Percentiles rank a stretch among this genome's conserved stretches.
Conservation (phyloP, 208 protist genomes). For the Trypanosoma avium region DNA sequence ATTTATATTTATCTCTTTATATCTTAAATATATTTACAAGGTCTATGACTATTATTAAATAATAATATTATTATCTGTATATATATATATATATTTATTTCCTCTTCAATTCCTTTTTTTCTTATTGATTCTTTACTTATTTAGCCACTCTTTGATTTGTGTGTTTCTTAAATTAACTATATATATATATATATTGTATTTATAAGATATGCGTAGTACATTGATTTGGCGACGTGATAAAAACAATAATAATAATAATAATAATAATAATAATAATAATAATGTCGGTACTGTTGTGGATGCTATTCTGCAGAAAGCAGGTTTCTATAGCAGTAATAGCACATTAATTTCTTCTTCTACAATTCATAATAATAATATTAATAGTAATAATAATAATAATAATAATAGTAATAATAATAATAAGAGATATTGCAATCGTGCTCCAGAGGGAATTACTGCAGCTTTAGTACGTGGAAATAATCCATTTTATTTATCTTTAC, state of each 20-base stretch:
- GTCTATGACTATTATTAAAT: too few species aligned
- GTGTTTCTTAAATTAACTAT: neutral
- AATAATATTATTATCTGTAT: too few species aligned
- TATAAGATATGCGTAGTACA: slow-evolving; percentile 18
- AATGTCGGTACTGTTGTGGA: slow-evolving; percentile 12
- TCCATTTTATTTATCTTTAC: slow-evolving; percentile 18
- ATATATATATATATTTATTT: slow-evolving; percentile 4
- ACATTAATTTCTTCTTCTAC: too few species aligned
- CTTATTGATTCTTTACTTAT: too few species aligned
- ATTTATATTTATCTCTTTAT: slow-evolving; percentile 4
- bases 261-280: neutral
- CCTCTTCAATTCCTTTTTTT: neutral
- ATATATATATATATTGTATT: too few species aligned
- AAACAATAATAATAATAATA: too few species aligned
- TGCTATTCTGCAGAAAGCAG: slow-evolving; percentile 6
- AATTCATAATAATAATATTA: neutral
- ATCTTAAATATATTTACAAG: too few species aligned
- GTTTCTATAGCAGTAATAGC: neutral
- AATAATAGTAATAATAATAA: neutral
- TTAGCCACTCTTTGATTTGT: too few species aligned
- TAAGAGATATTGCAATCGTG: neutral
- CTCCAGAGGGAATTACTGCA: slow-evolving; percentile 8
- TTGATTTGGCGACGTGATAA: neutral
- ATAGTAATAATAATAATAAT: neutral
- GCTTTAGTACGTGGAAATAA: slow-evolving; percentile 10